Evolutionary conservation across 805 yeast species (phyloP), one percentile per base, ranked within the genome.

Genomic region (Tetrapisispora fleetii): DNA sequence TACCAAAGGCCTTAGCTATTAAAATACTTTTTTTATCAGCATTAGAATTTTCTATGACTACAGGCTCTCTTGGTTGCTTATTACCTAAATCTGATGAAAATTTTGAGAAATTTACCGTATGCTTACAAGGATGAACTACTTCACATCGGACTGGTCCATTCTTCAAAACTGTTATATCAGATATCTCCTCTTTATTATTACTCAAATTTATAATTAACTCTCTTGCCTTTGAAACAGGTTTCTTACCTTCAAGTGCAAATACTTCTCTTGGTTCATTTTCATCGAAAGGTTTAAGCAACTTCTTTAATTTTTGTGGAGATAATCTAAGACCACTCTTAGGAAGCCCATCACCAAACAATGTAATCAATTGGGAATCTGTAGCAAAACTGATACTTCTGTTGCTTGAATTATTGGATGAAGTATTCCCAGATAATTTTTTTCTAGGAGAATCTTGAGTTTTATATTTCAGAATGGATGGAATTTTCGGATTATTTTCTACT

Each of bases 221-320:
- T 30, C 44, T 48, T 11, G 58, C 59, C 30, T 52, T 59, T 18
- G 44, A 17, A 11, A 41, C 3, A 4, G 53, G 55, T 18, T 41
- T 52, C 9, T 48, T 51, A 45, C 52, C 56, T 27, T 53, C 59
- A 4, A 56, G 33, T 17, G 51, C 48, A n/a, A 57, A 42, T 16
- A 55, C 50, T 52, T 65, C 69, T 39, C 61, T 55, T 10, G 69
- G 67, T 50, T 62, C 66, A 33, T 66, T 67, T 43, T 62, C 66
- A 44, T 56, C 62, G 47, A 62, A 62, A 10, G 68, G 67, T 47
- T 60, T 63, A 19, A 65, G 48, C 2, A 64, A 51, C 37, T 61
- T 63, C 40, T 62, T 63, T 46, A 65, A 49, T 35, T 62, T 57
- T 7, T 45, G 48, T 13, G 68, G 64, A 1, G 67, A 56, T 14